Conservation (phyloP, 1,139 yeast genomes). For the Debaryomyces nepalensis region DNA sequence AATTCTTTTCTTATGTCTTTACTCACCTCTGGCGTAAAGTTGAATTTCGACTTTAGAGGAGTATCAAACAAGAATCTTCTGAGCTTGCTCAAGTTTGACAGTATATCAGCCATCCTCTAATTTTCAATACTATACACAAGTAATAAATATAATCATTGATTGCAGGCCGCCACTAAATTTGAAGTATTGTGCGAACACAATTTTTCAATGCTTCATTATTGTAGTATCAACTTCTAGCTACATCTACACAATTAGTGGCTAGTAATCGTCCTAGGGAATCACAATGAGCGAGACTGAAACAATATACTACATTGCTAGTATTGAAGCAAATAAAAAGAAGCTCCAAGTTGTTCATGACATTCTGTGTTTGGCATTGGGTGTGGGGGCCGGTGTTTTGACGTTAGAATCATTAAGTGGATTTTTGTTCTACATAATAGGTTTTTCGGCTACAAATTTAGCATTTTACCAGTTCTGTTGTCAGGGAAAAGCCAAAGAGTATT, state of each 20-base stretch:
- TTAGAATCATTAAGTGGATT: constrained; percentile 70
- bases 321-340: constrained; percentile 42
- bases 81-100: constrained; percentile 15
- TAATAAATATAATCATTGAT: not conserved
- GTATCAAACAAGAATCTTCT: constrained; percentile 38
- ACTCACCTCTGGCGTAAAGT: constrained; percentile 38
- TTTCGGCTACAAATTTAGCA: constrained; percentile 46
- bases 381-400: constrained; percentile 73
- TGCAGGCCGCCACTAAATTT: constrained; percentile 14
- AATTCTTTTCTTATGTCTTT: constrained; percentile 53
- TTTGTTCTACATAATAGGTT: constrained; percentile 56
- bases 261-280: not conserved
- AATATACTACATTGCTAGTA: constrained; percentile 27
- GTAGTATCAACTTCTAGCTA: not conserved
- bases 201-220: constrained; percentile 2
- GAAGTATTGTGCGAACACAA: constrained; percentile 9
- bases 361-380: constrained; percentile 67
- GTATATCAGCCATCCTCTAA: constrained; percentile 8
- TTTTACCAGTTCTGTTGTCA: constrained; percentile 49
- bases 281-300: constrained; percentile 13
- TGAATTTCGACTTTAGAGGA: constrained; percentile 41
- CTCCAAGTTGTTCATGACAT: constrained; percentile 64
- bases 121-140: not conserved
- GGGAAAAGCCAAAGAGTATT: constrained; percentile 51
- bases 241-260: not conserved